These are phyloP conservation scores for Juglanconis juglandina DNA, from an alignment of 2,329 filamentous ascomycete species.

Conservation along the genomic window DNA sequence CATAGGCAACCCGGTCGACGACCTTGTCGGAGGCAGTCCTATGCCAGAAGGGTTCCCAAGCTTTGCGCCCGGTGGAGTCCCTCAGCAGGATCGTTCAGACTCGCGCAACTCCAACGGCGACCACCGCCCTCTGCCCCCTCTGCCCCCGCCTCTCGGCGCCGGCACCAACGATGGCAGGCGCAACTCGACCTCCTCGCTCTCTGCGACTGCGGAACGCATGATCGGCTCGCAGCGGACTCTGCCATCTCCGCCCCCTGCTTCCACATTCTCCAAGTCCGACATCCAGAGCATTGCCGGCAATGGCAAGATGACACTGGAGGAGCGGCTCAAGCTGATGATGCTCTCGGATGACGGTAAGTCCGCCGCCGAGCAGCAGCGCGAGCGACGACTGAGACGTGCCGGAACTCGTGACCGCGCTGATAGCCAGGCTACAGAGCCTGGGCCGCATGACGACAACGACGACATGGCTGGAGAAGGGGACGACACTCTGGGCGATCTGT, in stretches of 20 bases:
- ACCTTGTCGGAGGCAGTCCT: constrained; percentile 70
- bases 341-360: constrained; percentile 66
- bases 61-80: constrained; percentile 45
- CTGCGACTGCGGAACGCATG: constrained; percentile 69
- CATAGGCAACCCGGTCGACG: constrained; percentile 41
- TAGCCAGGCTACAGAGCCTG: constrained; percentile 43
- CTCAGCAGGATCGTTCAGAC: constrained; percentile 61
- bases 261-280: constrained; percentile 66
- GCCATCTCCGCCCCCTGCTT: constrained; percentile 69
- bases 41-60: constrained; percentile 53
- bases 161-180: constrained; percentile 34
- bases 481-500: constrained; percentile 56
- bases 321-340: constrained; percentile 85
- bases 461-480: constrained; percentile 52
- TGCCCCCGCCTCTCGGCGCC: constrained; percentile 59
- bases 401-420: constrained; percentile 40
- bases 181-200: constrained; percentile 57
- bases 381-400: constrained; percentile 65
- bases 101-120: constrained; percentile 77
- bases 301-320: constrained; percentile 77
- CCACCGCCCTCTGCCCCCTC: constrained; percentile 78
- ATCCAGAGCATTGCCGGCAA: constrained; percentile 68
- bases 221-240: constrained; percentile 64
- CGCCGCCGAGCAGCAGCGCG: constrained; percentile 63
- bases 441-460: constrained; percentile 31